A percentile compares a stretch with the other conserved stretches of the same genome.
These are phyloP conservation scores for Mycena latifolia DNA, from an alignment of 768 basidiomycete genomes.

Conservation along the genomic window DNA sequence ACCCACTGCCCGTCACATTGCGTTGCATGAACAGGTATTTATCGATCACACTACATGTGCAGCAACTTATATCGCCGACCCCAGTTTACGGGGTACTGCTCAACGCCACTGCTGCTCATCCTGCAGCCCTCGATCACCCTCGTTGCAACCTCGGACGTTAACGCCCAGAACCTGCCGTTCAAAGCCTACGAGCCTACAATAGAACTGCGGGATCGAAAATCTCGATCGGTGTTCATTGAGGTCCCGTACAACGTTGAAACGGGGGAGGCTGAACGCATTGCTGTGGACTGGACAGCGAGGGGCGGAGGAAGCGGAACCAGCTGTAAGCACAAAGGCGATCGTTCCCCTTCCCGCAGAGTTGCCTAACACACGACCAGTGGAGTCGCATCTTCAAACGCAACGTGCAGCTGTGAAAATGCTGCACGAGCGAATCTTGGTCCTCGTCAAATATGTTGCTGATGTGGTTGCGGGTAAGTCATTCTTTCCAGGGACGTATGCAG, in stretches of 20 bases:
- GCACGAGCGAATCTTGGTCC: slow-evolving; percentile 87
- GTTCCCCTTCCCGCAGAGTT: slow-evolving; percentile 7
- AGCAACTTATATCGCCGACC: slow-evolving; percentile 1
- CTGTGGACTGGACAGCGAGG: slow-evolving; percentile 95
- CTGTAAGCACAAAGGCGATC: slow-evolving; percentile 59
- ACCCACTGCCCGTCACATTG: slow-evolving; percentile 81
- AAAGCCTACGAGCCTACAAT: slow-evolving; percentile 94
- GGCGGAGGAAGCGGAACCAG: slow-evolving; percentile 87
- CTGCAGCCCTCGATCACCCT: slow-evolving; percentile 68
- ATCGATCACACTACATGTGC: slow-evolving; percentile 3
- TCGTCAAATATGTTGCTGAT: slow-evolving; percentile 88
- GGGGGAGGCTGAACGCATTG: slow-evolving; percentile 98
- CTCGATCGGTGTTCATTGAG: slow-evolving; percentile 85
- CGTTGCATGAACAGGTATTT: slow-evolving; percentile 86
- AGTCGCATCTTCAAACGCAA: slow-evolving; percentile 91
- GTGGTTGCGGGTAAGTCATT: slow-evolving; percentile 74
- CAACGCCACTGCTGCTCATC: slow-evolving; percentile 90
- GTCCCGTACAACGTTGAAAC: slow-evolving; percentile 93
- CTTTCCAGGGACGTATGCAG: slow-evolving; percentile 4
- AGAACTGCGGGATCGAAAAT: slow-evolving; percentile 83
- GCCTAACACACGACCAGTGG: slow-evolving; percentile 65
- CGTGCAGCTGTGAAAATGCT: slow-evolving; percentile 97
- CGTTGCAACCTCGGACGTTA: slow-evolving; percentile 61
- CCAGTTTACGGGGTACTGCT: slow-evolving; percentile 88
- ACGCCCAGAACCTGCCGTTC: slow-evolving; percentile 85